These are phyloP conservation scores for Lepidium didymum DNA, from an alignment of 345 rosid genomes.

Conservation along the genomic window DNA sequence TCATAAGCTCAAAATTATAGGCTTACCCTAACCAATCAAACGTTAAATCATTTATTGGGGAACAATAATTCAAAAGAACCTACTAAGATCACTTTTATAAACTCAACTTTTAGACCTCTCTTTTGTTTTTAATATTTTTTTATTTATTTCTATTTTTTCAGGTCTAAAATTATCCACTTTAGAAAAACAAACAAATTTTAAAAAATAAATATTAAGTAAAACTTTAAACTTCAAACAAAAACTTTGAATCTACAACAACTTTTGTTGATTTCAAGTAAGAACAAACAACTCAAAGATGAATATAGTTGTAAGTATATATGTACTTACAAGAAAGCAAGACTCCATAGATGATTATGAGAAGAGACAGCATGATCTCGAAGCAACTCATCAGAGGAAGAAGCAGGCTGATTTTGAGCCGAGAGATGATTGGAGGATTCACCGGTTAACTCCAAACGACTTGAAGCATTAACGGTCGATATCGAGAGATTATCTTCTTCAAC, in stretches of 20 bases:
- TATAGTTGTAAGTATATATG: neutral
- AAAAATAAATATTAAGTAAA: neutral
- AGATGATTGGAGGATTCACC: slow-evolving; percentile 45
- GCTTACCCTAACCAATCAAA: slow-evolving; percentile 28
- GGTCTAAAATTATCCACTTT: neutral
- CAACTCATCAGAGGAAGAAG: slow-evolving; percentile 36
- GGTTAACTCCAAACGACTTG: slow-evolving; percentile 56
- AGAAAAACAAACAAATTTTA: neutral
- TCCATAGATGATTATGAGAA: slow-evolving; percentile 59
- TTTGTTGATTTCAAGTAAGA: neutral
- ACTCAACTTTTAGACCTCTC: slow-evolving; percentile 33
- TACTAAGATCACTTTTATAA: slow-evolving; percentile 20
- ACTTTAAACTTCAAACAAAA: neutral
- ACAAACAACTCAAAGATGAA: neutral
- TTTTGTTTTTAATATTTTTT: slow-evolving; percentile 26
- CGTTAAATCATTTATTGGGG: slow-evolving; percentile 18
- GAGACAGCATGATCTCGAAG: slow-evolving; percentile 44
- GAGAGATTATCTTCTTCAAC: slow-evolving; percentile 63
- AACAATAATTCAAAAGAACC: slow-evolving; percentile 29
- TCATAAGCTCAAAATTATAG: slow-evolving; percentile 23
- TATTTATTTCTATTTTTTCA: neutral
- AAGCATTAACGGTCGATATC: slow-evolving; percentile 43
- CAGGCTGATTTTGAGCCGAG: slow-evolving; percentile 22
- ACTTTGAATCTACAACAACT: slow-evolving; percentile 1
- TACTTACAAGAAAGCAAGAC: slow-evolving; percentile 59